Conservation (phyloP, 2,329 filamentous ascomycete genomes). For the Ramichloridium luteum region DNA sequence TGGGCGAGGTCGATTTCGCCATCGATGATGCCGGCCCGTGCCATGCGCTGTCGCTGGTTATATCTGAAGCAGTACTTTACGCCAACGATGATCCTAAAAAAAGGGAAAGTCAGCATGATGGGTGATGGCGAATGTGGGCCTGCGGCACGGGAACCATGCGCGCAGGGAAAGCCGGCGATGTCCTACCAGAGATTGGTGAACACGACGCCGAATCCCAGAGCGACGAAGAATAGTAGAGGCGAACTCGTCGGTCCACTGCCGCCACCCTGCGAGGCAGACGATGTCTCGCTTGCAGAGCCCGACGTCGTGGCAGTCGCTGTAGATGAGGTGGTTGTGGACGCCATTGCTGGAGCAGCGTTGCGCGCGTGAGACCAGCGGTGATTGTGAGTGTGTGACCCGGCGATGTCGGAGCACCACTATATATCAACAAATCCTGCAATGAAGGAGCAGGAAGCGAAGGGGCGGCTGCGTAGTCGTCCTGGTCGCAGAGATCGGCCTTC, state of each 20-base stretch:
- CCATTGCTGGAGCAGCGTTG: no score
- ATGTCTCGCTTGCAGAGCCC: conserved; percentile 4
- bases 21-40: conserved; percentile 64
- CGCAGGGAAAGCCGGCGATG: conserved; percentile 9
- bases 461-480: no score
- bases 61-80: conserved; percentile 99
- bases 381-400: no score
- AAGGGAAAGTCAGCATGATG: conserved; percentile 1
- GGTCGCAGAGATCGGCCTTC: no score
- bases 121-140: no score
- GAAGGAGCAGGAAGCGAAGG: no score
- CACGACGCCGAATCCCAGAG: conserved; percentile 90
- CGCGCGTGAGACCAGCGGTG: no score
- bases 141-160: neutral
- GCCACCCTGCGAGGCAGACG: conserved; percentile 12
- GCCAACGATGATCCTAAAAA: conserved; percentile 86
- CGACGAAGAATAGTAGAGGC: conserved; percentile 81
- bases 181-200: conserved; percentile 96
- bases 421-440: no score
- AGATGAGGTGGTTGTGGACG: conserved; percentile 5
- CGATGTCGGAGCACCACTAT: no score
- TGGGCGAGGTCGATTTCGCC: conserved; percentile 73
- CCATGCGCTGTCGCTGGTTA: conserved; percentile 78
- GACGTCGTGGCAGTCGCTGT: conserved; percentile 2
- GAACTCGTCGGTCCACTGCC: conserved; percentile 48